phyloP scores from a whole-genome alignment of 805 yeast species.

The Starmerella floricola region DNA sequence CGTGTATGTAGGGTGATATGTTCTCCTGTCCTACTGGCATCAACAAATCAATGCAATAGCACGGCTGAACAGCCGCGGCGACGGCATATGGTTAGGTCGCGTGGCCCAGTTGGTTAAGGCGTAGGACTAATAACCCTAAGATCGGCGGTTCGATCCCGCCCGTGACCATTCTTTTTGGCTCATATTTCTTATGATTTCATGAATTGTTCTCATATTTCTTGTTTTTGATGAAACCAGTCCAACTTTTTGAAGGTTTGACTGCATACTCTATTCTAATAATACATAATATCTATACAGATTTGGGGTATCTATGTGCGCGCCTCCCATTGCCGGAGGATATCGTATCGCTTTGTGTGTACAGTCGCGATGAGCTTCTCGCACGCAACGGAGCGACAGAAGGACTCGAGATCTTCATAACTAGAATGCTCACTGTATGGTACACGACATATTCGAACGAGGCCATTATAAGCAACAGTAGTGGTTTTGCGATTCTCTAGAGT shows the following conservation, averaged over 20 bases:
- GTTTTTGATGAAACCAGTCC: no score
- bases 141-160: slow-evolving; percentile 38
- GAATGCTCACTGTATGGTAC: slow-evolving; percentile 94
- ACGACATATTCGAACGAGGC: slow-evolving; percentile 38
- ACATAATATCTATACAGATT: no score
- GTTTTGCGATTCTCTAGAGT: slow-evolving; percentile 17
- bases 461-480: slow-evolving; percentile 20
- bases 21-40: no score
- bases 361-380: slow-evolving; percentile 61
- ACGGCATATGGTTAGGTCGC: slow-evolving; percentile 31
- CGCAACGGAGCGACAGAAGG: slow-evolving; percentile 45
- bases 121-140: slow-evolving; percentile 47
- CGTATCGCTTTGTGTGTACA: slow-evolving; percentile 34
- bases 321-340: slow-evolving; percentile 19
- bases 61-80: no score
- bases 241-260: no score
- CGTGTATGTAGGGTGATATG: no score
- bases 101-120: slow-evolving; percentile 53
- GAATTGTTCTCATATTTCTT: neutral
- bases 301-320: neutral
- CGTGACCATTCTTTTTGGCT: slow-evolving; percentile 24
- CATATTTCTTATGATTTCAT: neutral
- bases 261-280: no score
- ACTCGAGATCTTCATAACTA: slow-evolving; percentile 65
- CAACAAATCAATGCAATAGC: no score